Evolutionary conservation across 192 early-diverging fungal species (phyloP), one percentile per base, ranked within the genome.

Genomic region (Coemansia sp.): DNA sequence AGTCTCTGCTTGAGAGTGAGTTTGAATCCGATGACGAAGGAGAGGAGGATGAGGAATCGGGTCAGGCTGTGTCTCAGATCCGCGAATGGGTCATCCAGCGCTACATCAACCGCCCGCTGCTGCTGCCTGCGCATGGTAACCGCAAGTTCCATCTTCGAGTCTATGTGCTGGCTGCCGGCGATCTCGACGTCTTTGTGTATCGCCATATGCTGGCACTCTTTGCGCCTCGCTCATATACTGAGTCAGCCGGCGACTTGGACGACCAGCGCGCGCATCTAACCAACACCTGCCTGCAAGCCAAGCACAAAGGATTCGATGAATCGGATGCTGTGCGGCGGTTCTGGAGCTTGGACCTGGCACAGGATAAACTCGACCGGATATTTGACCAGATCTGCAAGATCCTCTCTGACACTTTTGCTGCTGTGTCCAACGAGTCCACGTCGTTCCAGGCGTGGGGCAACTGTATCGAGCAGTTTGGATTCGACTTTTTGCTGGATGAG

Each of bases 61-160:
- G 55, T 39, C 66, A 82, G 39, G 69, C 46, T 8, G 72, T 83
- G 31, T 84, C 85, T 25, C 89, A 90, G 64, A 87, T 90, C 21
- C 82, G 89, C 48, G 89, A 90, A 44, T 90, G 87, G 87, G 89
- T 90, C 15, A 84, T 90, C 19, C 89, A 90, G 65, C 80, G 87
- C 5, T 90, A 90, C 64, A 87, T 90, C 23, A 79, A 86, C 63
- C 62, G 74, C 7, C 89, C 89, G 2, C 64, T 89, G 21, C 62
- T 90, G 27, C 60, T 90, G 10, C 37, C 59, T 12, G 23, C 66
- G 4, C 74, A 75, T 12, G 68, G 75, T 10, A 55, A 71, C 37
- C 85, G 89, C 63, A 90, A 90, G 71, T 90, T 90, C 80, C 89
- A 90, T 57, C 84, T 90, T 36, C 86, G 89, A 10, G 84, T 84